These are phyloP conservation scores for Lasiodiplodia hormozganensis DNA, from an alignment of 2,329 filamentous ascomycete species.

Conservation along the genomic window DNA sequence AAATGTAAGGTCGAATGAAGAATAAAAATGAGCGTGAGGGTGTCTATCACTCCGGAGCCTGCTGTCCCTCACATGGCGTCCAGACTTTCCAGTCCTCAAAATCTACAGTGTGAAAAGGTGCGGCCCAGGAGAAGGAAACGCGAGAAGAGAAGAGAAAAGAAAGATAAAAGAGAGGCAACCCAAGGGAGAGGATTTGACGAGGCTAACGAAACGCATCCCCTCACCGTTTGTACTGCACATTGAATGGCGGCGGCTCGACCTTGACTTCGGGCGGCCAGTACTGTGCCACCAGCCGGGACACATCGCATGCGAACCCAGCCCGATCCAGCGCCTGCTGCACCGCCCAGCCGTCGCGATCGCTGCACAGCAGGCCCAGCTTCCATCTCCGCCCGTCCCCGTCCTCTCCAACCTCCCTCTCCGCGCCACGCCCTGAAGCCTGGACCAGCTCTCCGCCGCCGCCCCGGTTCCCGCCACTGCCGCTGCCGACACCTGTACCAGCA, in stretches of 20 bases:
- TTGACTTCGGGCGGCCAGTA: not conserved
- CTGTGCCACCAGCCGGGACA: conserved; percentile 17
- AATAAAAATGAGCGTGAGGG: not conserved
- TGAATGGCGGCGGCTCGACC: conserved; percentile 14
- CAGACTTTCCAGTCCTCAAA: not conserved
- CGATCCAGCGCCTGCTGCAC: conserved; percentile 21
- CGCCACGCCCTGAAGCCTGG: not conserved
- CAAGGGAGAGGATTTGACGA: not conserved
- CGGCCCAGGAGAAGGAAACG: not conserved
- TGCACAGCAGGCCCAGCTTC: conserved; percentile 11
- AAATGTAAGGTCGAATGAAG: not conserved
- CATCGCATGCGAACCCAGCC: conserved; percentile 16
- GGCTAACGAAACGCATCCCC: not conserved
- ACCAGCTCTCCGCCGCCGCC: conserved; percentile 7
- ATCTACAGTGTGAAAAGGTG: not conserved
- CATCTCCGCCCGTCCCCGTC: not conserved
- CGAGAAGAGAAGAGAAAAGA: no score
- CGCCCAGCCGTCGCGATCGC: conserved; percentile 1
- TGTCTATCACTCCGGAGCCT: conserved; percentile 2
- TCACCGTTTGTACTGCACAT: conserved; percentile 16
- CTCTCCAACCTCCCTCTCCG: not conserved
- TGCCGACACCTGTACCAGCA: not conserved
- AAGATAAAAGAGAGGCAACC: not conserved
- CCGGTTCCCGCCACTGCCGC: not conserved
- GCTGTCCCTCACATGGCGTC: not conserved